Base-by-base conservation (phyloP, 2,329 filamentous ascomycete genomes). In the Fusarium nygamai region DNA sequence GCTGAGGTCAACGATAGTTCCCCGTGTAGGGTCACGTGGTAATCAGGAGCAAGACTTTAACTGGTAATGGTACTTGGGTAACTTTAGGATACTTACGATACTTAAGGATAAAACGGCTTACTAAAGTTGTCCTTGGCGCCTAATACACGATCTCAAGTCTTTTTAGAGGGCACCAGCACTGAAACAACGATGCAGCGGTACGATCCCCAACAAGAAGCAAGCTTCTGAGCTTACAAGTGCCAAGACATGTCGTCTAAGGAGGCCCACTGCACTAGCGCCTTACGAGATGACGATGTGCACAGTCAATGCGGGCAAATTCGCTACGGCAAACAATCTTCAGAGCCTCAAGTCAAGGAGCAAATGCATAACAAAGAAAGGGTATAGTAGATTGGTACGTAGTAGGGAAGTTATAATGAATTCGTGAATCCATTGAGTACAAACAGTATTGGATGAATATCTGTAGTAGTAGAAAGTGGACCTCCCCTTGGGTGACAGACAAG, bases 351-450 rank as follows among this genome's bases (percentile, higher is more conserved):
- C 16, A 24, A 44, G 6, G 27, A 56, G 20, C 33, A 60, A 22
- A 8, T 22, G 29, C 29, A 22, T 17, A 19, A 44, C 16, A 62
- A 50, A 53, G 27, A 63, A 56, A 36, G 48, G 60, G 64, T 66
- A 66, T 64, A 56, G 29, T 56, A 41, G 29, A 57, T 39, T 43
- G 36, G n/a, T 60, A 46, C 27, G 33, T 61, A 64, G 41, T 41
- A 58, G 22, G 24, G 27, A 2, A 60, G 46, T 17, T 56, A 27
- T 36, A 50, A 61, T 48, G 69, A 67, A 53, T 64, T 61, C 31
- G 13, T 56, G 41, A 39, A 60, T 68, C 63, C 67, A 57, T 57
- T 19, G 44, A 60, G 43, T 69, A 66, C 31, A 60, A 43, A 44
- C 7, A 41, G 8, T 34, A 51, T 34, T 31, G 46, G 33, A 39